These are phyloP conservation scores for Kwoniella pini DNA, from an alignment of 768 basidiomycete species.

Conservation along the genomic window DNA sequence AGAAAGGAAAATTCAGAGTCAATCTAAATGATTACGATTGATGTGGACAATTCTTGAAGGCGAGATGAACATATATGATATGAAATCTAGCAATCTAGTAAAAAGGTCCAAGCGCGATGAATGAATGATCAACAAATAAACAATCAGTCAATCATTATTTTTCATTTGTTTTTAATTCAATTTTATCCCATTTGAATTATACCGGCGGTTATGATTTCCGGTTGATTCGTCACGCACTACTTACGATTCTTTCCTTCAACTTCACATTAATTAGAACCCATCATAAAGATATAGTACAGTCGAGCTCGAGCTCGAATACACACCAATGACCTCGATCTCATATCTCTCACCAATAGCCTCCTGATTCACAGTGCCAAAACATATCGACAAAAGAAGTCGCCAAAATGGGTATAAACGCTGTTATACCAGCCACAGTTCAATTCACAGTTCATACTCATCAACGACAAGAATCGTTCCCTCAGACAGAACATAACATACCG, in stretches of 20 bases:
- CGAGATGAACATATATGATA: too few relatives aligned
- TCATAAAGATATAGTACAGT: too few relatives aligned
- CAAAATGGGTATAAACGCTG: constrained; percentile 20
- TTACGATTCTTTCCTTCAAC: too few relatives aligned
- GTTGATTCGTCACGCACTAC: constrained; percentile 1
- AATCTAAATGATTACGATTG: too few relatives aligned
- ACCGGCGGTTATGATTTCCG: constrained; percentile 8
- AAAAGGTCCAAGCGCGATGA: too few relatives aligned
- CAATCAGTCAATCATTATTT: background rate
- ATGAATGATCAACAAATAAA: background rate
- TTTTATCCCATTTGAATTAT: constrained; percentile 1
- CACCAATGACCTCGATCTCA: too few relatives aligned
- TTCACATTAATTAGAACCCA: too few relatives aligned
- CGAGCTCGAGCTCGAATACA: too few relatives aligned
- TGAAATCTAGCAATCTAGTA: too few relatives aligned
- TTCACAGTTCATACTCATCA: constrained; percentile 4
- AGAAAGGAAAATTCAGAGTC: too few relatives aligned
- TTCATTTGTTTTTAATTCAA: background rate
- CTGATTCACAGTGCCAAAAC: too few relatives aligned
- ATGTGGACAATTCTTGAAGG: too few relatives aligned
- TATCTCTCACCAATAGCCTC: background rate
- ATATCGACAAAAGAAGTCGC: background rate
- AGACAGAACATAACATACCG: background rate
- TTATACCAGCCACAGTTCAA: constrained; percentile 32
- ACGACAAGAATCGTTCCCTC: background rate